phyloP scores from a whole-genome alignment of 2,329 filamentous ascomycete genomes.

The Coniochaeta sp. region DNA sequence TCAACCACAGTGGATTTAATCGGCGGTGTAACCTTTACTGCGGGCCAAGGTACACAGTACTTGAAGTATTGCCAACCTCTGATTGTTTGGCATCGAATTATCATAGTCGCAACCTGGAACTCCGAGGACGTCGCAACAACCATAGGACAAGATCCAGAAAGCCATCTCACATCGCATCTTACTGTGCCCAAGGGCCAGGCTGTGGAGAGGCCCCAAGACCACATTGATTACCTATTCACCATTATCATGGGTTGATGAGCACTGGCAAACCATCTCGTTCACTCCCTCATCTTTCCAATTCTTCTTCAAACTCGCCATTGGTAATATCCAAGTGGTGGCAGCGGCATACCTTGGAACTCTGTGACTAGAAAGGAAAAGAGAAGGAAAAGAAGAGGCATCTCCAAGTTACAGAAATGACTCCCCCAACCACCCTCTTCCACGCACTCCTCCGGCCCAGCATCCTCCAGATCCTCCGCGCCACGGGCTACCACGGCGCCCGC shows the following conservation, averaged over 20 bases:
- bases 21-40: not conserved
- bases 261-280: no score
- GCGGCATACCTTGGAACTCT: no score
- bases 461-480: conserved; percentile 84
- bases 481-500: conserved; percentile 78
- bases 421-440: conserved; percentile 48
- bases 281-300: not conserved
- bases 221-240: not conserved
- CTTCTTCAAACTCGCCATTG: not conserved
- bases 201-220: not conserved
- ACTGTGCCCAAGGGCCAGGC: not conserved
- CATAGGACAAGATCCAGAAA: not conserved
- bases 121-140: not conserved
- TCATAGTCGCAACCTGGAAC: no score
- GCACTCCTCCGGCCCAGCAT: conserved; percentile 80
- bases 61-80: no score
- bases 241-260: not conserved
- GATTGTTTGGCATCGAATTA: no score
- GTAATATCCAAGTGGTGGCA: no score
- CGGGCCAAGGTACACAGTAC: no score
- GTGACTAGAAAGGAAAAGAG: no score
- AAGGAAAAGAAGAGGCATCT: no score
- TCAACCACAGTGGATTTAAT: not conserved
- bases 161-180: not conserved
- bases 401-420: conserved; percentile 29